These are phyloP conservation scores for Globisporangium irregulare DNA, from an alignment of 352 stramenopile genomes.

Conservation along the genomic window DNA sequence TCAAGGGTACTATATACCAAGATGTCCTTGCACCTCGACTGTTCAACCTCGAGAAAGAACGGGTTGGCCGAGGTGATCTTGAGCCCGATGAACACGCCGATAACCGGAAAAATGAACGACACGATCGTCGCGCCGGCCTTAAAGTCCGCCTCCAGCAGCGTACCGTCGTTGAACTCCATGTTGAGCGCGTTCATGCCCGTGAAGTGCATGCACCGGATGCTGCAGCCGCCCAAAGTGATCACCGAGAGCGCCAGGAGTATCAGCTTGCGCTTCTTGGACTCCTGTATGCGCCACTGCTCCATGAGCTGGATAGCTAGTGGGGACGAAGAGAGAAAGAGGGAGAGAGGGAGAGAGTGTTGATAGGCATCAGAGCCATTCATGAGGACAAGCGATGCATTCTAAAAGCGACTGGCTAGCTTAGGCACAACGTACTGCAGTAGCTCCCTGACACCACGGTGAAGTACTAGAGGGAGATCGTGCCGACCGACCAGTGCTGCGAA, in stretches of 20 bases:
- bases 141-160: slow-evolving; percentile 42
- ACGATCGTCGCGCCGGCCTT: slow-evolving; percentile 49
- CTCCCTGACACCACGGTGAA: slow-evolving; percentile 49
- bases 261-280: slow-evolving; percentile 28
- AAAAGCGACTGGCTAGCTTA: not conserved
- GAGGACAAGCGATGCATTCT: too few relatives aligned
- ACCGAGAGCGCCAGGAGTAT: slow-evolving; percentile 38
- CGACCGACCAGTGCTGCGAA: slow-evolving; percentile 41
- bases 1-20: not conserved
- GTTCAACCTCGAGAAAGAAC: slow-evolving; percentile 63
- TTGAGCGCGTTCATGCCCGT: slow-evolving; percentile 58
- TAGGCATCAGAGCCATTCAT: too few relatives aligned
- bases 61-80: slow-evolving; percentile 50
- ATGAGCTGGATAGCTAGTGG: slow-evolving; percentile 58
- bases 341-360: too few relatives aligned
- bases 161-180: slow-evolving; percentile 31
- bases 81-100: slow-evolving; percentile 52
- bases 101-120: slow-evolving; percentile 50
- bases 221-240: slow-evolving; percentile 43
- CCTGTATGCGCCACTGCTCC: slow-evolving; percentile 57
- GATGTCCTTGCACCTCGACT: slow-evolving; percentile 31
- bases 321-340: too few relatives aligned
- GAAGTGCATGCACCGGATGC: slow-evolving; percentile 76
- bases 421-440: slow-evolving; percentile 45
- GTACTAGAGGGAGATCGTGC: slow-evolving; percentile 44